phyloP scores from a whole-genome alignment of 108 stramenopile genomes.

The Poteriospumella lacustris region DNA sequence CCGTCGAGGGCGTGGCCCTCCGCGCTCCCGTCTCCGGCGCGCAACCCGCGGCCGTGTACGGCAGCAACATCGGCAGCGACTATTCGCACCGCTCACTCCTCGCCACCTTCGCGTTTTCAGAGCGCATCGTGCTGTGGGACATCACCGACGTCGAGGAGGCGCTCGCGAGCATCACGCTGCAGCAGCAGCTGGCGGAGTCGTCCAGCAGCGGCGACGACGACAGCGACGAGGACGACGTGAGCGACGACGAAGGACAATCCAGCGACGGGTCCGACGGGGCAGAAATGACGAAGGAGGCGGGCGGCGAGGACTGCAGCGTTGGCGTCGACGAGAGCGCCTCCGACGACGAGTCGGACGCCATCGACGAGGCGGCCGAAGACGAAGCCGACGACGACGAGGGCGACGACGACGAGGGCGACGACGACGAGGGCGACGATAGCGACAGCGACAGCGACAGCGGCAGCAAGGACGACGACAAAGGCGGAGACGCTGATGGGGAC shows the following conservation, averaged over 20 bases:
- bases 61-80: constrained; percentile 34
- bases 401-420: background rate
- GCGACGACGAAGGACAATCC: background rate
- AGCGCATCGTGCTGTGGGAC: constrained; percentile 48
- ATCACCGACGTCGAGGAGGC: constrained; percentile 35
- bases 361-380: constrained; percentile 4
- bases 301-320: background rate
- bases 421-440: background rate
- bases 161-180: constrained; percentile 6
- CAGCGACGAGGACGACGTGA: background rate
- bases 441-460: constrained; percentile 15
- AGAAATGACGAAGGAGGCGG: background rate
- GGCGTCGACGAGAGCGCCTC: background rate
- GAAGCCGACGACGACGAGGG: constrained; percentile 20
- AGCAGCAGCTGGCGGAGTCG: background rate
- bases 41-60: background rate
- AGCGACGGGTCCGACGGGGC: background rate
- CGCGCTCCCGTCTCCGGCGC: background rate
- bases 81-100: constrained; percentile 66
- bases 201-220: background rate
- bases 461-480: constrained; percentile 9
- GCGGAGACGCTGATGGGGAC: too few relatives aligned
- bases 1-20: background rate
- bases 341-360: constrained; percentile 22
- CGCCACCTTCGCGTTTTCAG: constrained; percentile 50